A percentile compares a stretch with the other conserved stretches of the same genome.
Conservation (phyloP, 2,329 filamentous ascomycete species). For the Clonostachys solani region DNA sequence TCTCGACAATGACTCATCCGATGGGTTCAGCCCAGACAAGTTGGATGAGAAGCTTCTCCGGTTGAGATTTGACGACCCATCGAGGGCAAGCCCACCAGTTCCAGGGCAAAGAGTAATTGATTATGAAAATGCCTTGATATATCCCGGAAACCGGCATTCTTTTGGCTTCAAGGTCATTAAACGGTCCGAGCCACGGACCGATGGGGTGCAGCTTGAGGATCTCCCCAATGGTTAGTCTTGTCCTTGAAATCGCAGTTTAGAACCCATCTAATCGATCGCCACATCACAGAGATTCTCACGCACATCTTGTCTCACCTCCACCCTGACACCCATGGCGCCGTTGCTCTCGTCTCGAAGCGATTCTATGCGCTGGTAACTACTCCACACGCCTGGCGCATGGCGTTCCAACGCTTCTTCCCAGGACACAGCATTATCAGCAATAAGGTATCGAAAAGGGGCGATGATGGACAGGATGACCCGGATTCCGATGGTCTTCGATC, state of each 20-base stretch:
- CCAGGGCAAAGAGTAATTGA: slow-evolving; percentile 53
- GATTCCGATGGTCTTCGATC: slow-evolving; percentile 55
- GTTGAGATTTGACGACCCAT: slow-evolving; percentile 37
- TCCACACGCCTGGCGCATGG: slow-evolving; percentile 89
- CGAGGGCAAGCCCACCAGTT: slow-evolving; percentile 18
- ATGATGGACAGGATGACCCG: slow-evolving; percentile 36
- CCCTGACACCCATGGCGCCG: slow-evolving; percentile 74
- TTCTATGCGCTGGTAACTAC: slow-evolving; percentile 86
- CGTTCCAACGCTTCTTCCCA: slow-evolving; percentile 87
- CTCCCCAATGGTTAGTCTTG: slow-evolving; percentile 75
- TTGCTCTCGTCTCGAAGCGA: slow-evolving; percentile 81
- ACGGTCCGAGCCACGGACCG: slow-evolving; percentile 30
- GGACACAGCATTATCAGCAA: slow-evolving; percentile 48
- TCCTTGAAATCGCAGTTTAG: not conserved
- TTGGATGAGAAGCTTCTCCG: slow-evolving; percentile 47
- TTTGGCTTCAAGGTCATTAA: slow-evolving; percentile 53
- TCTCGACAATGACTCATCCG: slow-evolving; percentile 13
- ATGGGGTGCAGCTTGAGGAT: slow-evolving; percentile 40
- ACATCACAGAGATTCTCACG: slow-evolving; percentile 73
- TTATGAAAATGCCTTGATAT: slow-evolving; percentile 56
- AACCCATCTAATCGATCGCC: slow-evolving; percentile 7
- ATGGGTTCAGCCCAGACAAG: slow-evolving; percentile 31
- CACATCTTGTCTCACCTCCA: slow-evolving; percentile 88
- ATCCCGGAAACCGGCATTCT: slow-evolving; percentile 38
- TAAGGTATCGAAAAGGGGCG: slow-evolving; percentile 25